Evolutionary conservation across 2,329 filamentous ascomycete genomes (phyloP).

Genomic region (Colletotrichum euphorbiae): DNA sequence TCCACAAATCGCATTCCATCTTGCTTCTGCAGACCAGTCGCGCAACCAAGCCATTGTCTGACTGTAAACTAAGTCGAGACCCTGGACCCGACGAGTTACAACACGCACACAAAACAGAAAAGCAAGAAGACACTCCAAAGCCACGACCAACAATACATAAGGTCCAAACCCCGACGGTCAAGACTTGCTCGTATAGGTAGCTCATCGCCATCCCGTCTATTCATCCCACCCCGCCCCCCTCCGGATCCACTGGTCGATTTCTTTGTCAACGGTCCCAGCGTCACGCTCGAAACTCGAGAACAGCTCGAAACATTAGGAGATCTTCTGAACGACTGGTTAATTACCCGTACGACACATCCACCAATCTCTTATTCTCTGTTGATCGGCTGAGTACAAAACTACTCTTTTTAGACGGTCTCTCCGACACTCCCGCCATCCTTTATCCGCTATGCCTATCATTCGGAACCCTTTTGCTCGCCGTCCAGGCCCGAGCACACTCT

Average conservation of each 20-base stretch:
- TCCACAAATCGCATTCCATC: constrained; percentile 11
- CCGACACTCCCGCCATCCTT: constrained; percentile 9
- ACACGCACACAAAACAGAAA: not conserved
- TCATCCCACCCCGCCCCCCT: constrained; percentile 24
- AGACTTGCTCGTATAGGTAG: constrained; percentile 33
- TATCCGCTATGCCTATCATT: constrained; percentile 67
- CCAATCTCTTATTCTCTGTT: not conserved
- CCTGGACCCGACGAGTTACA: constrained; percentile 10
- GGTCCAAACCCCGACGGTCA: constrained; percentile 12
- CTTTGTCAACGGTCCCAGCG: constrained; percentile 30
- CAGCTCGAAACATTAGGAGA: constrained; percentile 17
- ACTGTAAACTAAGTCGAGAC: constrained; percentile 32
- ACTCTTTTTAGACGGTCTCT: not conserved
- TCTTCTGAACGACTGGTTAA: not conserved
- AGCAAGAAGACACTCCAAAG: not conserved
- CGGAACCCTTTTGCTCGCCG: constrained; percentile 78
- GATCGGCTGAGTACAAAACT: not conserved
- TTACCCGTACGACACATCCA: not conserved
- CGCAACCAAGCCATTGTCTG: constrained; percentile 35
- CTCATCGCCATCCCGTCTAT: constrained; percentile 32
- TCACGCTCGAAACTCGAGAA: constrained; percentile 27
- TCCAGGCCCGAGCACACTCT: constrained; percentile 56
- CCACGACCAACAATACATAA: constrained; percentile 22
- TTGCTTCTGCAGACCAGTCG: constrained; percentile 14
- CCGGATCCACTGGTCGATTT: constrained; percentile 29